A percentile compares a stretch with the other conserved stretches of the same genome.
These are phyloP conservation scores for Phytophthora macrochlamydospora DNA, from an alignment of 352 stramenopile species.

Conservation along the genomic window DNA sequence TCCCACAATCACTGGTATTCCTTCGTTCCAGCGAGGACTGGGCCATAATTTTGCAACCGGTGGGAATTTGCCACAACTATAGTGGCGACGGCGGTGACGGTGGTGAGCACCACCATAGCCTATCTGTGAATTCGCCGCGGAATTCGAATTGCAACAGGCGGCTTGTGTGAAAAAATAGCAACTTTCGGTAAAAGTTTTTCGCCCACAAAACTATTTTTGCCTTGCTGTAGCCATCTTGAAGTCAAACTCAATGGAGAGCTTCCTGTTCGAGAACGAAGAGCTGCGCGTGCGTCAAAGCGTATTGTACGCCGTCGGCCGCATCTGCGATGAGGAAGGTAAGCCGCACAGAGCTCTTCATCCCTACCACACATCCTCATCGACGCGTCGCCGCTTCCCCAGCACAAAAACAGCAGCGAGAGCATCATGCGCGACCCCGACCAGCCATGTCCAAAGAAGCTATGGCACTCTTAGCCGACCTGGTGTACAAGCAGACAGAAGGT, in stretches of 20 bases:
- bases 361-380: neutral
- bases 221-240: neutral
- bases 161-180: too few species aligned
- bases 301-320: constrained; percentile 69
- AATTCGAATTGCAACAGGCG: too few species aligned
- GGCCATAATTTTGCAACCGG: too few species aligned
- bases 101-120: too few species aligned
- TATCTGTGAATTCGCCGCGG: too few species aligned
- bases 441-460: constrained; percentile 69
- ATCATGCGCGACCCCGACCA: constrained; percentile 40
- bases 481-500: constrained; percentile 73
- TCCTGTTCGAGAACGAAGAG: constrained; percentile 33
- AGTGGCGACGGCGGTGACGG: too few species aligned
- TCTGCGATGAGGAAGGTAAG: constrained; percentile 69
- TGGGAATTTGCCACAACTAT: too few species aligned
- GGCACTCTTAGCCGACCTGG: constrained; percentile 64
- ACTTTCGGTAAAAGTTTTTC: too few species aligned
- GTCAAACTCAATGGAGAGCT: constrained; percentile 4
- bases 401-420: constrained; percentile 61
- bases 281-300: constrained; percentile 82
- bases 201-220: too few species aligned
- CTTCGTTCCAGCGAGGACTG: too few species aligned
- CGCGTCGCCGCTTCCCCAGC: constrained; percentile 21
- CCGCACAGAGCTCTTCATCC: neutral
- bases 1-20: too few species aligned